Evolutionary conservation across 208 protist species (phyloP), one percentile per base, ranked within the genome.

Genomic region (Trypanosoma melophagium): DNA sequence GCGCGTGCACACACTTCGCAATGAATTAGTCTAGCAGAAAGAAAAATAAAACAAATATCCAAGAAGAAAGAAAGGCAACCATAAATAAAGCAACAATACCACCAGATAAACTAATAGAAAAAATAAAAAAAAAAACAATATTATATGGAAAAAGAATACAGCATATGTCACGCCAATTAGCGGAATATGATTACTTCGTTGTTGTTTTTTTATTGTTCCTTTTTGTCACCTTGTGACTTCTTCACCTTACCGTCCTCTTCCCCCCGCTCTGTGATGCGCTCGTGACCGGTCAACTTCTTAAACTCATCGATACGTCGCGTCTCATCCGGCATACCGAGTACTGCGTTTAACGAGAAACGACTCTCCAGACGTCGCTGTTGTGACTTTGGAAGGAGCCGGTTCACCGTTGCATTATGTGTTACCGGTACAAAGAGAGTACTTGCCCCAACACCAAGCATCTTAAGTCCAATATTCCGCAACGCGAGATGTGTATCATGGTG

Each of bases 301-400:
- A 93, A 93, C 76, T 93, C 86, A 40, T 83, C 81, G 59, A 95
- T 67, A 21, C 74, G 62, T 1, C 90, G 82, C 44, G 87, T 93
- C 52, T 95, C 90, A 66, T 96, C 90, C 2, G 90, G 90, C 31
- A 96, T 66, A 10, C 87, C 84, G 1, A 96, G 58, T 19, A 94
- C 50, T 0, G 85, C 81, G 62, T 91, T 92, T 17, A 96, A 50
- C 0, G 90, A 96, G 51, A 96, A 78, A 41, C 69, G 64, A 55
- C 79, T 89, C 53, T 90, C 80, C 31, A 96, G 78, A 2, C 80
- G 77, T 2, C 88, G 83, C 75, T 93, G 90, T 76, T 96, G 90
- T 7, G 72, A 65, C 60, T 92, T 92, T 13, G 90, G 90, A 16
- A 96, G 83, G 8, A 96, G 61, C 0, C 82, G 70, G 60, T 96